Evolutionary conservation across 2,329 filamentous ascomycete genomes (phyloP).

Genomic region (Penicillium fuscoglaucum): DNA sequence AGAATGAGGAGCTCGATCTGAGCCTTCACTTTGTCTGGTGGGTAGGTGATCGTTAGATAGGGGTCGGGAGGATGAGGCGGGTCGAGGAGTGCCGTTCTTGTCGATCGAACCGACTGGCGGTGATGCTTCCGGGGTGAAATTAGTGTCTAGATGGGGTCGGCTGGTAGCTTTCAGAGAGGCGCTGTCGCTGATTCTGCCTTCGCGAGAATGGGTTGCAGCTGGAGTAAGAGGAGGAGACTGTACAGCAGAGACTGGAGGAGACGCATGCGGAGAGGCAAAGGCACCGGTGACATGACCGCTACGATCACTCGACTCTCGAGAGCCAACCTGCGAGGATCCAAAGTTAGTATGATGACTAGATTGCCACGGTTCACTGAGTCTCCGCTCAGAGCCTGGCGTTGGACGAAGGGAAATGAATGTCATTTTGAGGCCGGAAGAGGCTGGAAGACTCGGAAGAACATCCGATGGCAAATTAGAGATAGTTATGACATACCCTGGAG

Average conservation of each 20-base stretch:
- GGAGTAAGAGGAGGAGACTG: conserved; percentile 90
- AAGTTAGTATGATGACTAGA: conserved; percentile 10
- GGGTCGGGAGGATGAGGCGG: conserved; percentile 43
- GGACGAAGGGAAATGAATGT: background rate
- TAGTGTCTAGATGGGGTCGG: conserved; percentile 32
- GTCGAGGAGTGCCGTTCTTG: conserved; percentile 34
- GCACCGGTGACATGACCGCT: conserved; percentile 63
- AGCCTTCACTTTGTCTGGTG: conserved; percentile 45
- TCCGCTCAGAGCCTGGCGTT: background rate
- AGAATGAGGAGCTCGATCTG: conserved; percentile 46
- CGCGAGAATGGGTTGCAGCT: conserved; percentile 67
- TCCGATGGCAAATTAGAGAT: conserved; percentile 10
- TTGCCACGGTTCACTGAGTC: background rate
- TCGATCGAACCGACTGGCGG: conserved; percentile 48
- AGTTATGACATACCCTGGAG: conserved; percentile 40
- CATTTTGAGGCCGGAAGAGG: background rate
- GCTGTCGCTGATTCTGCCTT: conserved; percentile 44
- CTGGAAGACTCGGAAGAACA: background rate
- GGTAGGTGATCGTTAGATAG: conserved; percentile 44
- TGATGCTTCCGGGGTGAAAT: conserved; percentile 57
- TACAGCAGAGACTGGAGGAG: conserved; percentile 68
- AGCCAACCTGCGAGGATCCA: conserved; percentile 38
- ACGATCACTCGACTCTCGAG: conserved; percentile 61
- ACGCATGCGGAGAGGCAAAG: conserved; percentile 65
- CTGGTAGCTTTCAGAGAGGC: conserved; percentile 35